Percentiles rank a stretch among this genome's conserved stretches.
These are phyloP conservation scores for Pezicula carpinea DNA, from an alignment of 2,329 filamentous ascomycete genomes.

Conservation along the genomic window DNA sequence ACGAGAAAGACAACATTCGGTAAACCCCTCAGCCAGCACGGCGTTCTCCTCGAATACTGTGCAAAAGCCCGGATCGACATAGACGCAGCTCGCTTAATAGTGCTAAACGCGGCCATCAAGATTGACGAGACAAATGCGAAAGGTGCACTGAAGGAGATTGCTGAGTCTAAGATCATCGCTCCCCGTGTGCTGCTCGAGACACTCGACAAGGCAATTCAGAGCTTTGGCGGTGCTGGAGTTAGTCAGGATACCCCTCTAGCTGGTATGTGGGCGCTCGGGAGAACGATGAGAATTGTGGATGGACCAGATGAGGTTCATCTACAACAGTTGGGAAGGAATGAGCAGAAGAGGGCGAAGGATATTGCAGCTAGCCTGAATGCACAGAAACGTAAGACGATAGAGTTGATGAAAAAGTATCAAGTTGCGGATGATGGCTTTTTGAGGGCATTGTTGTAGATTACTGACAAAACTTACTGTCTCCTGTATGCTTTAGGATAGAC, in stretches of 20 bases:
- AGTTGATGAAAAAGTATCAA: neutral
- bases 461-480: too few relatives aligned
- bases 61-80: conserved; percentile 87
- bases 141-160: conserved; percentile 81
- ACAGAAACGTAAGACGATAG: neutral
- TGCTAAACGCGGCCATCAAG: conserved; percentile 87
- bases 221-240: conserved; percentile 81
- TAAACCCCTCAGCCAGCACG: conserved; percentile 76
- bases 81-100: conserved; percentile 78
- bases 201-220: conserved; percentile 89
- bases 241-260: conserved; percentile 91
- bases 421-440: neutral
- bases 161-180: conserved; percentile 84
- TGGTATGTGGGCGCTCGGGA: conserved; percentile 69
- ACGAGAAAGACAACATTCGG: conserved; percentile 82
- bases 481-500: too few relatives aligned
- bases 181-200: conserved; percentile 74
- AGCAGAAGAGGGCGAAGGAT: conserved; percentile 32
- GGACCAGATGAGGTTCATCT: conserved; percentile 91
- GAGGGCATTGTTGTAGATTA: neutral
- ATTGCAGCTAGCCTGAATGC: neutral
- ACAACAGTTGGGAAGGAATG: conserved; percentile 70
- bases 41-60: conserved; percentile 87
- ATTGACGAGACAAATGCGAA: conserved; percentile 87
- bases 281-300: conserved; percentile 79